Base-by-base conservation (phyloP, 805 yeast species). In the Candida saitoana region DNA sequence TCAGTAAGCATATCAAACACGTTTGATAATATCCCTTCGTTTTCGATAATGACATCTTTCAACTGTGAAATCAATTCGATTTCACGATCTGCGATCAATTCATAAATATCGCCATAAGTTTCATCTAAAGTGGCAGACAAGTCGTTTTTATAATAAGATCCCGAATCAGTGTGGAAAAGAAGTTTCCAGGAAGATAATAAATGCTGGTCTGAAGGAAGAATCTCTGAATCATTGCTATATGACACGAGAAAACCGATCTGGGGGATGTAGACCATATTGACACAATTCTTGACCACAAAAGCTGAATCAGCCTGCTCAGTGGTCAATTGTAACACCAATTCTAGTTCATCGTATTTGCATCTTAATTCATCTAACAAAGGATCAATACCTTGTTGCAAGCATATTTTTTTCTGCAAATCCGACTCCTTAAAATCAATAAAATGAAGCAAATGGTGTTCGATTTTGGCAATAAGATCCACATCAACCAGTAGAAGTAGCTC, bases 171-270 rank as follows among this genome's bases (percentile, higher is more conserved):
- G 35, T 36, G 30, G 22, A 44, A 44, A 6, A 40, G 24, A 22
- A 40, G 39, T 16, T 33, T 19, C 47, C 44, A 44, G 6, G 27
- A 7, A 7, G 27, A 6, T 11, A 22, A 22, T 7, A 22, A 11
- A 11, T 22, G 6, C 27, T 22, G 27, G 11, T 22, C 27, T 6
- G 27, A 22, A 22, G 27, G 27, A 6, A 22, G 11, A 11, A 27
- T 12, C 14, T 40, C 39, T 14, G 36, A 5, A 22, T 41, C 40
- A n/a, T 36, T 22, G 18, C 14, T 32, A 19, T n/a, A 29, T 3
- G 44, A 44, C 18, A 44, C 27, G n/a, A 40, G 34, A 20, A 44
- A 44, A 2, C 47, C 47, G 18, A 44, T 16, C 31, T 44, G 47
- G 1, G 44, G 44, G 17, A 44, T 40, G 18, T 44, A 44, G 4